Percentiles rank a stretch among this genome's conserved stretches.
Evolutionary conservation across 2,329 filamentous ascomycete species (phyloP).

Genomic region (Cladosporium sp.): DNA sequence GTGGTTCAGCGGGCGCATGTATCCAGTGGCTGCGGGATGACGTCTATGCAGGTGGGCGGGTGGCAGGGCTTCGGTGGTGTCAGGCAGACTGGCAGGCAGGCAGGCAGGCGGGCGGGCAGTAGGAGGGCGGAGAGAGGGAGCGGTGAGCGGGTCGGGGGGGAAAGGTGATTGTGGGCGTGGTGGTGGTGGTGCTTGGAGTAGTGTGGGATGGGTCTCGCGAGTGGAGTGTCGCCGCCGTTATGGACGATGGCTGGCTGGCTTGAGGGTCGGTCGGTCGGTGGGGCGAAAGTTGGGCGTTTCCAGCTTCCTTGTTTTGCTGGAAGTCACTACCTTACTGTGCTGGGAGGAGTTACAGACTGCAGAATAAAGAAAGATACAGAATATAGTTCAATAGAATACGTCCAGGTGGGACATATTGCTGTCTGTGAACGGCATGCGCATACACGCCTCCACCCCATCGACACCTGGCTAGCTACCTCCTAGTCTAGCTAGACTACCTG

Average conservation of each 20-base stretch:
- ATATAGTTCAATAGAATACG: neutral
- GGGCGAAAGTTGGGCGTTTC: neutral
- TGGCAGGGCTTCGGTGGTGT: conserved; percentile 1
- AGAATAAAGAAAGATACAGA: neutral
- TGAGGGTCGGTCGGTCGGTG: neutral
- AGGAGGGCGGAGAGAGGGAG: neutral
- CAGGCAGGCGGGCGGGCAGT: neutral
- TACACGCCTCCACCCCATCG: neutral
- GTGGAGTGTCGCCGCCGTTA: conserved; percentile 4
- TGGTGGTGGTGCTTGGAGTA: conserved; percentile 1
- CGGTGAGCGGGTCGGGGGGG: neutral
- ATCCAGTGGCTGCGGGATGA: conserved; percentile 8
- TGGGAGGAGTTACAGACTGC: neutral
- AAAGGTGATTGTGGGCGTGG: neutral
- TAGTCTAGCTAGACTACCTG: neutral
- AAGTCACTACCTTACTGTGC: neutral
- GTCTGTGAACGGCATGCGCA: neutral
- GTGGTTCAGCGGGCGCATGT: conserved; percentile 13
- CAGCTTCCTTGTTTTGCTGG: neutral
- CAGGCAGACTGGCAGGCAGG: neutral
- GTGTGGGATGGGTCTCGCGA: neutral
- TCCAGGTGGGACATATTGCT: neutral
- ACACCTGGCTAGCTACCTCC: neutral
- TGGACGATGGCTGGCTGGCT: neutral
- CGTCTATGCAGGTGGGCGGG: conserved; percentile 3